phyloP scores from a whole-genome alignment of 1,139 yeast species.

The Suhomyces bribrorum region DNA sequence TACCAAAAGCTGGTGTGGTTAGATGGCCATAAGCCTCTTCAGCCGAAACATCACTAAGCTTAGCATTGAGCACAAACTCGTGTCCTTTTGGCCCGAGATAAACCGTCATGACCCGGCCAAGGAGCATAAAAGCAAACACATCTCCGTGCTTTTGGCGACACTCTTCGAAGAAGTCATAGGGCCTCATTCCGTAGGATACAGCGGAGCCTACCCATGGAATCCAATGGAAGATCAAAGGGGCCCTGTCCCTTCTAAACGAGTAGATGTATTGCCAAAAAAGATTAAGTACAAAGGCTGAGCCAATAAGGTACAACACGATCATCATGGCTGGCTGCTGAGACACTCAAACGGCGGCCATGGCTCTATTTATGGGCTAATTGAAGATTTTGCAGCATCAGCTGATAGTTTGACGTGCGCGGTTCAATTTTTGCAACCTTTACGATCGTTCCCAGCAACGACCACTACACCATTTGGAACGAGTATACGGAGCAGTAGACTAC shows the following conservation, averaged over 20 bases:
- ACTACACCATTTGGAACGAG: no score
- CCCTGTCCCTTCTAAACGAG: conserved; percentile 71
- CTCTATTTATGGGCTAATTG: conserved; percentile 3
- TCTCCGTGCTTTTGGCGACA: conserved; percentile 87
- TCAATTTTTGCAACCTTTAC: conserved; percentile 11
- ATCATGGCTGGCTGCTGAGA: neutral
- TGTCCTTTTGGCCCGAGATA: conserved; percentile 97
- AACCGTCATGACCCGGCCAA: conserved; percentile 93
- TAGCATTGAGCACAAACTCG: conserved; percentile 91
- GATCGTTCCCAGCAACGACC: conserved; percentile 9
- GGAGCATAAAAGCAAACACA: conserved; percentile 80
- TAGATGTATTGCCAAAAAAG: conserved; percentile 68
- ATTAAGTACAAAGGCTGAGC: conserved; percentile 42
- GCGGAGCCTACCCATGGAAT: conserved; percentile 97
- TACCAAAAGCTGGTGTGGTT: conserved; percentile 96
- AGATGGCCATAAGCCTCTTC: conserved; percentile 93
- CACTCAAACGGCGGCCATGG: neutral
- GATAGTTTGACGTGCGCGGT: conserved; percentile 6
- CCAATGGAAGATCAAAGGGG: conserved; percentile 90
- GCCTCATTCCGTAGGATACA: conserved; percentile 82
- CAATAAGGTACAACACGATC: conserved; percentile 26
- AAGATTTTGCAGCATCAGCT: conserved; percentile 7
- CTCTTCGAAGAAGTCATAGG: conserved; percentile 80
- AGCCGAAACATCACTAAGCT: conserved; percentile 86
- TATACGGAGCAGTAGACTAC: no score